A percentile compares a stretch with the other conserved stretches of the same genome.
Conservation (phyloP, 2,329 filamentous ascomycete species). For the Pseudomassariella vexata region DNA sequence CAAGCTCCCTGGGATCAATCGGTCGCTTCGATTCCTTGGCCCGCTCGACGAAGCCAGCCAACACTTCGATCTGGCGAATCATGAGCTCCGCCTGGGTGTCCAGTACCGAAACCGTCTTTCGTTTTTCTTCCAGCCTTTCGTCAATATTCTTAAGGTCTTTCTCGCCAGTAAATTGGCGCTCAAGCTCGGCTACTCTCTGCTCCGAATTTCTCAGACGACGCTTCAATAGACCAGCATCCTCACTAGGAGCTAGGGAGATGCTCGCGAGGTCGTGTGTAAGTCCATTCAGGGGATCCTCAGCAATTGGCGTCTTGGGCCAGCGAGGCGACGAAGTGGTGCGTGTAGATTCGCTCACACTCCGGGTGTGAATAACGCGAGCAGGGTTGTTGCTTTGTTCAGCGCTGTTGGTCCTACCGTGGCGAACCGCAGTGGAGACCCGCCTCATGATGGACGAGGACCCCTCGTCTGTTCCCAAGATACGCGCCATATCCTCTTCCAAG, state of each 20-base stretch:
- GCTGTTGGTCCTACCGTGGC: conserved; percentile 86
- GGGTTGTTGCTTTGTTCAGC: conserved; percentile 48
- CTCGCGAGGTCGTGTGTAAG: conserved; percentile 62
- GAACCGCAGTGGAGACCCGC: conserved; percentile 87
- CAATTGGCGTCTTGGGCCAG: conserved; percentile 63
- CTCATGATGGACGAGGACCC: conserved; percentile 74
- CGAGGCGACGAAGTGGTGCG: conserved; percentile 58
- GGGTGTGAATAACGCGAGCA: conserved; percentile 43
- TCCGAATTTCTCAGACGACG: conserved; percentile 77
- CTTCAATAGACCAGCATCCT: conserved; percentile 64
- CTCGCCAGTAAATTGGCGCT: conserved; percentile 65
- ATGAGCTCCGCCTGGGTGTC: conserved; percentile 95
- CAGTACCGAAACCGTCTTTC: conserved; percentile 89
- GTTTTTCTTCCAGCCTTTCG: conserved; percentile 83
- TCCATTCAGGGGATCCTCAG: conserved; percentile 45
- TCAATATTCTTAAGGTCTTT: conserved; percentile 71
- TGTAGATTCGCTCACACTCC: conserved; percentile 64
- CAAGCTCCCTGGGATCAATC: conserved; percentile 74
- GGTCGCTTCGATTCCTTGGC: conserved; percentile 79
- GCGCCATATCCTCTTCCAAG: conserved; percentile 92
- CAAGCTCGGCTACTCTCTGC: conserved; percentile 79
- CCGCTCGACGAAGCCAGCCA: conserved; percentile 81
- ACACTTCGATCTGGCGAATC: conserved; percentile 82
- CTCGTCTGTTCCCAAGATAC: conserved; percentile 76
- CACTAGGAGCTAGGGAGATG: conserved; percentile 51